These are phyloP conservation scores for Neurospora africana DNA, from an alignment of 495 filamentous ascomycete species.

Conservation along the genomic window DNA sequence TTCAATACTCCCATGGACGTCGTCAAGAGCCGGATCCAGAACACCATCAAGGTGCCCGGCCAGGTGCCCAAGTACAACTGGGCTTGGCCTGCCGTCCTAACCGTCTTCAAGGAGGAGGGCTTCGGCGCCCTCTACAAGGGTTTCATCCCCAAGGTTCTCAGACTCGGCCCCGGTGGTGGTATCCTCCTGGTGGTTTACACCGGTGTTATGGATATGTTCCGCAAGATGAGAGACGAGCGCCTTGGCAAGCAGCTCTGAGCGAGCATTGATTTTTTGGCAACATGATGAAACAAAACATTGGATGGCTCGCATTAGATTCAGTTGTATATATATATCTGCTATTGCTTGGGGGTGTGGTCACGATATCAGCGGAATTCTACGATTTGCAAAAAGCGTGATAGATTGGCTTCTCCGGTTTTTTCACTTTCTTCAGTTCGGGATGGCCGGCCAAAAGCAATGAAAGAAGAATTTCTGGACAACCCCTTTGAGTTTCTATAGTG, in stretches of 20 bases:
- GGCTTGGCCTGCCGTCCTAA: conserved; percentile 78
- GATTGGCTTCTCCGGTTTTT: not conserved
- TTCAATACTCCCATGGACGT: conserved; percentile 97
- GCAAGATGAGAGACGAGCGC: conserved; percentile 24
- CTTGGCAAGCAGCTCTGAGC: not conserved
- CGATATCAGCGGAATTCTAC: not conserved
- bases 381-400: not conserved
- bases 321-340: not conserved
- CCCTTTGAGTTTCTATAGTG: not conserved
- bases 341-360: not conserved
- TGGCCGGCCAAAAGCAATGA: not conserved
- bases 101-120: conserved; percentile 87
- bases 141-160: conserved; percentile 81
- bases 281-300: not conserved
- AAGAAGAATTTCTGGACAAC: not conserved
- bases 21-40: conserved; percentile 95
- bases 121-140: conserved; percentile 93
- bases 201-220: conserved; percentile 84
- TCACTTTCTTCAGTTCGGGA: not conserved
- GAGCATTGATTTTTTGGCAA: not conserved
- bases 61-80: conserved; percentile 90
- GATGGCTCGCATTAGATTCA: not conserved
- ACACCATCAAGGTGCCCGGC: conserved; percentile 71
- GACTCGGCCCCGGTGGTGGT: conserved; percentile 38
- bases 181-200: conserved; percentile 91